These are phyloP conservation scores for Cyclocybe aegerita DNA, from an alignment of 768 basidiomycete species.

Conservation along the genomic window DNA sequence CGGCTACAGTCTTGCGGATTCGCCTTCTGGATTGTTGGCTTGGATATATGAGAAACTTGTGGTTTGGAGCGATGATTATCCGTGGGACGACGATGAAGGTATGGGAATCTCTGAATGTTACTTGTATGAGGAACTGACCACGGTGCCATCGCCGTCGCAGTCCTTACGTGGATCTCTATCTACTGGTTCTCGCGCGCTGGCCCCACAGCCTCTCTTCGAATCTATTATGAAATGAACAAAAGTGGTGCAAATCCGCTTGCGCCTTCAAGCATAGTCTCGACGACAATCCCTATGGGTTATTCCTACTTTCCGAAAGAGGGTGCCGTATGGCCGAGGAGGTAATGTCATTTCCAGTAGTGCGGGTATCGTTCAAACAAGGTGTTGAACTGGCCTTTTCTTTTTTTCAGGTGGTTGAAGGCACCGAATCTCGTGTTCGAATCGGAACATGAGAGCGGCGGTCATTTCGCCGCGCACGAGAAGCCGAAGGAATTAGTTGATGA, in stretches of 20 bases:
- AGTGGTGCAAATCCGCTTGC: constrained; percentile 5
- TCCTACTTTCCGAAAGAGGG: constrained; percentile 50
- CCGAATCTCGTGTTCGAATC: constrained; percentile 35
- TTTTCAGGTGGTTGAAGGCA: constrained; percentile 16
- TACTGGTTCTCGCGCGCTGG: constrained; percentile 57
- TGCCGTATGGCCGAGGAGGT: constrained; percentile 20
- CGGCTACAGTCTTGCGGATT: constrained; percentile 53
- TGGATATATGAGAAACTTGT: constrained; percentile 54
- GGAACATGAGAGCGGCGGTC: constrained; percentile 40
- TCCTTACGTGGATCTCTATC: constrained; percentile 54
- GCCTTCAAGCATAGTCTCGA: constrained; percentile 4
- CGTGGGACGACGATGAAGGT: constrained; percentile 59
- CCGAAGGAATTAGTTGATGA: constrained; percentile 35
- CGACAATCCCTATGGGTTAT: constrained; percentile 42
- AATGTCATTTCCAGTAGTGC: neutral
- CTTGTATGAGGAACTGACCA: neutral
- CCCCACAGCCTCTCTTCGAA: constrained; percentile 52
- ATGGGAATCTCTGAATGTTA: neutral
- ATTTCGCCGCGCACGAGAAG: constrained; percentile 40
- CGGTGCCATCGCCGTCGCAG: constrained; percentile 21
- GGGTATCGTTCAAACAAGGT: neutral
- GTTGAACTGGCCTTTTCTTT: neutral
- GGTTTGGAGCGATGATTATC: constrained; percentile 46
- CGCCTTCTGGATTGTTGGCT: constrained; percentile 50
- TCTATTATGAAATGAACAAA: constrained; percentile 48